Conservation (phyloP, 345 rosid genomes). For the Pseudoturritis turrita region DNA sequence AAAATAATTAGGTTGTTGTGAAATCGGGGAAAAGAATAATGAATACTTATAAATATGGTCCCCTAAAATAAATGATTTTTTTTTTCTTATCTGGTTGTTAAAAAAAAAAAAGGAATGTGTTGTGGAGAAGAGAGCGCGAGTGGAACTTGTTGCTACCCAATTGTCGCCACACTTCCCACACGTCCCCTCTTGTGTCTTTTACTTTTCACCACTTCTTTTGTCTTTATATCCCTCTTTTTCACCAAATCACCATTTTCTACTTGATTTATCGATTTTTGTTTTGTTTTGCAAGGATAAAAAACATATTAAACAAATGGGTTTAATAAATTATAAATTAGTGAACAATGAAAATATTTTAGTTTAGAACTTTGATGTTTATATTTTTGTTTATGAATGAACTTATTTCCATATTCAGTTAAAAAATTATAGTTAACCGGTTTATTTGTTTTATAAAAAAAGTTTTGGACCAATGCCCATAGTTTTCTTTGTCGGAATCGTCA, state of each 20-base stretch:
- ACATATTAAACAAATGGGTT: neutral
- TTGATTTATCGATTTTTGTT: neutral
- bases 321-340: too few species aligned
- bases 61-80: neutral
- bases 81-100: neutral
- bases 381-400: too few species aligned
- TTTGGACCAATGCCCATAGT: too few species aligned
- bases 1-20: slow-evolving; percentile 17
- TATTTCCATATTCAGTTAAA: too few species aligned
- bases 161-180: slow-evolving; percentile 51
- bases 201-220: slow-evolving; percentile 7
- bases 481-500: too few species aligned
- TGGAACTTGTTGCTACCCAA: slow-evolving; percentile 32
- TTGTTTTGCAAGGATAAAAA: too few species aligned
- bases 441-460: too few species aligned
- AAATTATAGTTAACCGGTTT: too few species aligned
- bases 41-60: slow-evolving; percentile 16
- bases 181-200: slow-evolving; percentile 31
- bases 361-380: too few species aligned
- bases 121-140: slow-evolving; percentile 44
- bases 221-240: neutral
- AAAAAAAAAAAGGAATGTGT: slow-evolving; percentile 34
- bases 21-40: slow-evolving; percentile 12
- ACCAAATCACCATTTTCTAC: neutral
- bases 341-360: too few species aligned